A percentile compares a stretch with the other conserved stretches of the same genome.
Conservation (phyloP, 768 basidiomycete species). For the Coprinellus micaceus region DNA sequence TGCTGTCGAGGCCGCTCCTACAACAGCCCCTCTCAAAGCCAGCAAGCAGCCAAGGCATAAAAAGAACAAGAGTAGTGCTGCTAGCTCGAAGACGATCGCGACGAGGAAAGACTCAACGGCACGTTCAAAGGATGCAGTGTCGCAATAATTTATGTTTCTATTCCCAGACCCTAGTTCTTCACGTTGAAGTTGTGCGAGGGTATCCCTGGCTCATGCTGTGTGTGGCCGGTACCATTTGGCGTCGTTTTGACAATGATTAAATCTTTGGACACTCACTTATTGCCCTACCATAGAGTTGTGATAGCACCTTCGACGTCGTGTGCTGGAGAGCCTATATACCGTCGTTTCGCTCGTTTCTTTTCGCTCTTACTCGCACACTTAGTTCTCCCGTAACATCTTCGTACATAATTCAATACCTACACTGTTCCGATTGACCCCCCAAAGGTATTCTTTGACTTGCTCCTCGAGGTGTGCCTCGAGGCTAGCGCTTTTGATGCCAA, state of each 20-base stretch:
- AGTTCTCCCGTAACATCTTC: slow-evolving; percentile 2
- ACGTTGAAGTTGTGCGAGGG: no score
- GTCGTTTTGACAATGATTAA: background rate
- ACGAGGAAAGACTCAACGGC: slow-evolving; percentile 52
- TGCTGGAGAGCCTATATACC: no score
- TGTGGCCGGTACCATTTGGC: background rate
- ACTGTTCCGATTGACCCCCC: slow-evolving; percentile 18
- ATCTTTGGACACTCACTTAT: background rate
- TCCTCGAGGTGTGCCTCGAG: no score
- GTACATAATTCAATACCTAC: background rate
- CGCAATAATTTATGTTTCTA: no score
- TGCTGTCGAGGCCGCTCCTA: slow-evolving; percentile 34
- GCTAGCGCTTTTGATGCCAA: background rate
- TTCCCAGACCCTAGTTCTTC: no score
- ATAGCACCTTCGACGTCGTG: background rate
- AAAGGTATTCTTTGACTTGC: background rate
- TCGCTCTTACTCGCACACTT: background rate
- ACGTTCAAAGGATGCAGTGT: slow-evolving; percentile 39
- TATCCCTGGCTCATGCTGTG: no score
- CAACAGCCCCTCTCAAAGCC: slow-evolving; percentile 20
- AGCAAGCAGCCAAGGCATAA: slow-evolving; percentile 38
- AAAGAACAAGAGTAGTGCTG: slow-evolving; percentile 57
- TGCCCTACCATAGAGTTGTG: background rate
- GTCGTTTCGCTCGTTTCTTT: no score
- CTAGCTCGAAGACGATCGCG: slow-evolving; percentile 49